These are phyloP conservation scores for Coemansia sp. DNA, from an alignment of 192 early-diverging fungal species.

Conservation along the genomic window DNA sequence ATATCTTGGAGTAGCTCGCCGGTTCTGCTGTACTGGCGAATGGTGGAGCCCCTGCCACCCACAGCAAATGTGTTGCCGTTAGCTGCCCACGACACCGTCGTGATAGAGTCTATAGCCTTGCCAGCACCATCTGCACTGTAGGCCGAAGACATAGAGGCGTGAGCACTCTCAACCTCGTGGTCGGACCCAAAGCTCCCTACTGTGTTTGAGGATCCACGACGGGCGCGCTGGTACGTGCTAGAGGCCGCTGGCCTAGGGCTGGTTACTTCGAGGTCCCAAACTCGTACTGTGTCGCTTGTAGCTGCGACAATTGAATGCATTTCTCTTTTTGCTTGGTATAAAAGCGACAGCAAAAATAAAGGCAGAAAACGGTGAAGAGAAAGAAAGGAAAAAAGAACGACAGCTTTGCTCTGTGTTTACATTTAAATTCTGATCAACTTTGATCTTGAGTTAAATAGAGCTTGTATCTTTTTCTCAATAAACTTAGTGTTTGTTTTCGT, in stretches of 20 bases:
- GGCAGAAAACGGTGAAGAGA: not conserved
- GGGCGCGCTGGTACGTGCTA: slow-evolving; percentile 4
- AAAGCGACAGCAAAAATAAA: not conserved
- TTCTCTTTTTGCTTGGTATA: not conserved
- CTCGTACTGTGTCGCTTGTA: slow-evolving; percentile 42
- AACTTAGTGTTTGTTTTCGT: not conserved
- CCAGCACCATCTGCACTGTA: slow-evolving; percentile 4
- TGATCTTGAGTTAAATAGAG: not conserved
- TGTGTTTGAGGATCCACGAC: slow-evolving; percentile 12
- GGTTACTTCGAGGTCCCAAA: slow-evolving; percentile 37
- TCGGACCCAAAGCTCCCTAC: not conserved
- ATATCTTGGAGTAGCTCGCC: slow-evolving; percentile 40
- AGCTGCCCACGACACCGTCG: slow-evolving; percentile 39
- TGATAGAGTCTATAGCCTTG: slow-evolving; percentile 14
- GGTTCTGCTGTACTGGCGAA: slow-evolving; percentile 32
- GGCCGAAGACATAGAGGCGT: not conserved
- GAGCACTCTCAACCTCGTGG: not conserved
- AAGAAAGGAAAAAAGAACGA: not conserved
- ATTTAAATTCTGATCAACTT: not conserved
- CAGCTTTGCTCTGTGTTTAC: not conserved
- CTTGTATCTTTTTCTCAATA: not conserved
- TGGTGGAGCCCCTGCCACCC: slow-evolving; percentile 25
- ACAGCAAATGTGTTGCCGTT: slow-evolving; percentile 40
- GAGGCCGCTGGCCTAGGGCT: not conserved
- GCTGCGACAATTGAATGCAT: slow-evolving; percentile 37